Evolutionary conservation across 768 basidiomycete species (phyloP).

Genomic region (Infundibulicybe gibba): DNA sequence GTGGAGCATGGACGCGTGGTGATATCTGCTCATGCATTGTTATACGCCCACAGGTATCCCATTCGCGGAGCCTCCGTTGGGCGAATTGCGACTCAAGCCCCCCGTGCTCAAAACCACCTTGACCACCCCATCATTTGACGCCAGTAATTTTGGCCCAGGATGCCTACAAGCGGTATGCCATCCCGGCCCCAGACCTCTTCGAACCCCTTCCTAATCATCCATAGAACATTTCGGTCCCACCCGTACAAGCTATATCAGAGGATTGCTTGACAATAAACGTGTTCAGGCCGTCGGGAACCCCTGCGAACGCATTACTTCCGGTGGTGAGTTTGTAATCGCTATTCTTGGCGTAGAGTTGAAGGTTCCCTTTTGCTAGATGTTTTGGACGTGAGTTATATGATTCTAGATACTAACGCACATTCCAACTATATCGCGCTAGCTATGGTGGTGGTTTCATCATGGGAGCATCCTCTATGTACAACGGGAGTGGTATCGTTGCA

Average conservation of each 20-base stretch:
- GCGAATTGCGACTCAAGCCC: constrained; percentile 39
- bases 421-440: constrained; percentile 1
- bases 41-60: constrained; percentile 36
- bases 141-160: constrained; percentile 38
- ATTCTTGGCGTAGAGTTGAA: background rate
- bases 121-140: constrained; percentile 32
- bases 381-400: constrained; percentile 31
- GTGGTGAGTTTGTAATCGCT: constrained; percentile 25
- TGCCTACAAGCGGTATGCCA: background rate
- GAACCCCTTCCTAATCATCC: background rate
- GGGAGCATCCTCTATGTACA: constrained; percentile 15
- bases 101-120: constrained; percentile 41
- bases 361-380: constrained; percentile 18
- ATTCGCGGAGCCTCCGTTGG: constrained; percentile 51
- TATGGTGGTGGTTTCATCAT: constrained; percentile 20
- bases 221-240: constrained; percentile 16
- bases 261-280: constrained; percentile 61
- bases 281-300: constrained; percentile 40
- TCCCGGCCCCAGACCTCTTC: background rate
- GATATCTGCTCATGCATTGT: background rate
- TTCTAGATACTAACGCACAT: background rate
- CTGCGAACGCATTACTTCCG: constrained; percentile 26
- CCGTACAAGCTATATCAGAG: constrained; percentile 34
- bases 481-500: constrained; percentile 21
- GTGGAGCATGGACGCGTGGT: background rate